Conservation (phyloP, 106 monocot species). For the Allium sativum region DNA sequence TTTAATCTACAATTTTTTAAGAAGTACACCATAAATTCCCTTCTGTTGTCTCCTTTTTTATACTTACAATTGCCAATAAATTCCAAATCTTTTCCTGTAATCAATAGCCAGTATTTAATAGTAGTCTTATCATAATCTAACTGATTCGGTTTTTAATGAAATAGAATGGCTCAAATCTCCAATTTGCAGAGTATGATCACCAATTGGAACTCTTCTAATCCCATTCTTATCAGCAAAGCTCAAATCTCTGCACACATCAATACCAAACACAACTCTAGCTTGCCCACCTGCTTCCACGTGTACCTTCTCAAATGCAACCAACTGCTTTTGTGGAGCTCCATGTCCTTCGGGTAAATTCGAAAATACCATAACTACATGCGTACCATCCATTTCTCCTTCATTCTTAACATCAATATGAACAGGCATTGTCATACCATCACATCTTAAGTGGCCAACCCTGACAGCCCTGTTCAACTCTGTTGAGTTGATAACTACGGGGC, state of each 20-base stretch:
- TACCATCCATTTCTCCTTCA: slow-evolving; percentile 29
- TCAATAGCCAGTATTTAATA: too few species aligned
- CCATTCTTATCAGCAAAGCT: slow-evolving; percentile 53
- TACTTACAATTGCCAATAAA: not conserved
- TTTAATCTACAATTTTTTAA: too few species aligned
- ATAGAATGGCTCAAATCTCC: slow-evolving; percentile 51
- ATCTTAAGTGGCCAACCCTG: slow-evolving; percentile 31
- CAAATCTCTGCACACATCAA: slow-evolving; percentile 61
- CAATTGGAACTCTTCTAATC: slow-evolving; percentile 50
- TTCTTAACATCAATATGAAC: slow-evolving; percentile 56
- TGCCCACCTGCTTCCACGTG: slow-evolving; percentile 25
- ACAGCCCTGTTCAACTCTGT: slow-evolving; percentile 13
- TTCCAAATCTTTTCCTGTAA: too few species aligned
- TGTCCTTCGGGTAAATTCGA: slow-evolving; percentile 21
- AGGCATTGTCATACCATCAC: slow-evolving; percentile 27
- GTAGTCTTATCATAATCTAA: not conserved
- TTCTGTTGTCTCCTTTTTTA: too few species aligned
- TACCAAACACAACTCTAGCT: slow-evolving; percentile 23
- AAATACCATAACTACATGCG: slow-evolving; percentile 53
- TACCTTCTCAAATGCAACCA: slow-evolving; percentile 67
- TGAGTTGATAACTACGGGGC: slow-evolving; percentile 1
- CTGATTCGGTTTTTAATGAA: slow-evolving; percentile 12
- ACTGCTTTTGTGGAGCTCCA: slow-evolving; percentile 23
- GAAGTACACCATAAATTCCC: too few species aligned
- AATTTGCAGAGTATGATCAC: slow-evolving; percentile 55